Evolutionary conservation across 2,329 filamentous ascomycete genomes (phyloP), one percentile per base, ranked within the genome.

Genomic region (Blastomyces emzantsi): DNA sequence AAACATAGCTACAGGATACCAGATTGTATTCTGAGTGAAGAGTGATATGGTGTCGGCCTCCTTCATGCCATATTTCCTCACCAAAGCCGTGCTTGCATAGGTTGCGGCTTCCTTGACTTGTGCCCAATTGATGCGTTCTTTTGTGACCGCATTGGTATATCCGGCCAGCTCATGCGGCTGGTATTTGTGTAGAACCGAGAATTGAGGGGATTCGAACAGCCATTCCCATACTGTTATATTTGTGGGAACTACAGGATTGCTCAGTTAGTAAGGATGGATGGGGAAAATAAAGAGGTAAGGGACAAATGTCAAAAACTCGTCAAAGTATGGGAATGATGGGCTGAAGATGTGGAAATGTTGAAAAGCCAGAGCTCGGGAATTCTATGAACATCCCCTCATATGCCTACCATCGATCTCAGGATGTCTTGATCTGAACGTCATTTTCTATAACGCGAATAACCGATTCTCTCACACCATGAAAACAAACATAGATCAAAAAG

Each of bases 1-100:
- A 64, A 82, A 80, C 76, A 86, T 82, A 39, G 81, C 83, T 2
- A 86, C 80, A 0, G 85, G 85, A 68, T 86, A 87, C 83, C 83
- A 87, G 62, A 87, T 81, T 15, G 82, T 84, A 68, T 87, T 87
- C 43, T 81, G 81, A 59, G 79, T 81, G 74, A 86, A 87, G 1
- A 87, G 73, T 0, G 82, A 78, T 2, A 86, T 79, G 0, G 82
- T 83, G 13, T 87, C 77, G 4, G 80, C 80, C 41, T 77, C 68
- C 54, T 78, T 69, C 51, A 87, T 76, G 2, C 80, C 81, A 73
- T 83, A 82, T 22, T 80, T 78, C 65, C 78, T 81, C 15, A 80
- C 78, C 13, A 88, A 76, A 0, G 83, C 82, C 0, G 84, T 86
- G 1, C 83, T 85, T 22, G 87, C 77, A 66, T 82, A 77, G 0